phyloP scores from a whole-genome alignment of 1,284 basidiomycete species.

The Malassezia vespertilionis region DNA sequence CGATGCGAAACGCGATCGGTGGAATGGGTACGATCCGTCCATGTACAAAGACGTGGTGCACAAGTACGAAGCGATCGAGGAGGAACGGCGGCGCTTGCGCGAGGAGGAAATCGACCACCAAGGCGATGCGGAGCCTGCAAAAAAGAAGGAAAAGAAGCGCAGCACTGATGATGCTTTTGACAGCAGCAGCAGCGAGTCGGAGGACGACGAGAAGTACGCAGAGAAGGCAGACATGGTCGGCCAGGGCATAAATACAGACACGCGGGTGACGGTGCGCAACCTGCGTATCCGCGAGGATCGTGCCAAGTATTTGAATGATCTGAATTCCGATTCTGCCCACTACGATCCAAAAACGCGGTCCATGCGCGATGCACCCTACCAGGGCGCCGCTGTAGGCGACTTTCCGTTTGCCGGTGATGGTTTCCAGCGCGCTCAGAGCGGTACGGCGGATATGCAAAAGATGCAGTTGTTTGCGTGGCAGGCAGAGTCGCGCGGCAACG shows the following conservation, averaged over 20 bases:
- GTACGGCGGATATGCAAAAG: constrained; percentile 77
- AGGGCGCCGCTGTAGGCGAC: constrained; percentile 65
- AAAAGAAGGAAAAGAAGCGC: constrained; percentile 58
- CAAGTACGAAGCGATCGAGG: constrained; percentile 78
- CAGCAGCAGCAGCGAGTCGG: constrained; percentile 60
- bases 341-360: constrained; percentile 99
- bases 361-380: constrained; percentile 91
- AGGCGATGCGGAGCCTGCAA: constrained; percentile 56
- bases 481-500: constrained; percentile 74
- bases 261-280: constrained; percentile 93
- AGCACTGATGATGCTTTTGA: constrained; percentile 56
- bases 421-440: constrained; percentile 78
- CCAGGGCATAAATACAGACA: constrained; percentile 94
- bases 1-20: constrained; percentile 89
- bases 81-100: constrained; percentile 71
- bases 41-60: constrained; percentile 78
- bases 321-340: constrained; percentile 89
- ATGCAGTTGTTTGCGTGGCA: constrained; percentile 97
- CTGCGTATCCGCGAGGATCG: constrained; percentile 97
- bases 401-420: constrained; percentile 91
- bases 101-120: constrained; percentile 97
- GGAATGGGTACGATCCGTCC: constrained; percentile 92
- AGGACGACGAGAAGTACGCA: constrained; percentile 58
- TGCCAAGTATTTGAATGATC: constrained; percentile 94
- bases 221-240: constrained; percentile 94